phyloP scores from a whole-genome alignment of 305 asterid species.

The Stenogyne calaminthoides region DNA sequence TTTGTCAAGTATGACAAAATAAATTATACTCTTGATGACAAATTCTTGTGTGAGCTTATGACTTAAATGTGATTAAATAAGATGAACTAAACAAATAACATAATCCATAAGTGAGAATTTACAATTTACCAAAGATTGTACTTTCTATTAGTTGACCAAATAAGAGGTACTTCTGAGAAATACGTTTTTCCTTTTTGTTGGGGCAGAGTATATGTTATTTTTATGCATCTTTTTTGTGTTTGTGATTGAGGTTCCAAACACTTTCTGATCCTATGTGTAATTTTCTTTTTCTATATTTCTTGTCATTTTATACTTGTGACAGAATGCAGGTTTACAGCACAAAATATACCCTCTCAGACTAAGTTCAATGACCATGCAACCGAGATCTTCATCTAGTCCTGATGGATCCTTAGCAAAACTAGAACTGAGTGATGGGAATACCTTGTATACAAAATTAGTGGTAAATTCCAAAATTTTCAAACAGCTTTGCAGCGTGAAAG shows the following conservation, averaged over 20 bases:
- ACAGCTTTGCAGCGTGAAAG: constrained; percentile 12
- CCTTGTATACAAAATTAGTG: constrained; percentile 82
- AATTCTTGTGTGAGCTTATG: neutral
- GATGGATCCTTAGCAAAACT: constrained; percentile 63
- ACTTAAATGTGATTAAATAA: neutral
- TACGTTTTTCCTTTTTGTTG: neutral
- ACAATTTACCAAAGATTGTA: neutral
- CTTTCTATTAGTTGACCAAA: neutral
- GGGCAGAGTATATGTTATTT: neutral
- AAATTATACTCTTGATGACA: no score
- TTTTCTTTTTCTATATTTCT: neutral
- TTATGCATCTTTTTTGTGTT: neutral
- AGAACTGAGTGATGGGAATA: constrained; percentile 73
- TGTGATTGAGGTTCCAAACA: neutral
- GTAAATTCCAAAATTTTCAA: constrained; percentile 43
- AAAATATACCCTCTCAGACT: constrained; percentile 73
- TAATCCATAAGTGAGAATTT: neutral
- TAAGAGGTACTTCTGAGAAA: neutral
- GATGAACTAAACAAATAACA: neutral
- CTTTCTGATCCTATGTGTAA: neutral
- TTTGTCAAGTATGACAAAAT: no score
- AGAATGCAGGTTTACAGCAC: constrained; percentile 59
- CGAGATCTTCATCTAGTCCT: constrained; percentile 50
- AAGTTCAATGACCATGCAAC: constrained; percentile 60
- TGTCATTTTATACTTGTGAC: constrained; percentile 35